Percentiles rank a stretch among this genome's conserved stretches.
Evolutionary conservation across 768 basidiomycete species (phyloP).

Genomic region (Clathrus columnatus): DNA sequence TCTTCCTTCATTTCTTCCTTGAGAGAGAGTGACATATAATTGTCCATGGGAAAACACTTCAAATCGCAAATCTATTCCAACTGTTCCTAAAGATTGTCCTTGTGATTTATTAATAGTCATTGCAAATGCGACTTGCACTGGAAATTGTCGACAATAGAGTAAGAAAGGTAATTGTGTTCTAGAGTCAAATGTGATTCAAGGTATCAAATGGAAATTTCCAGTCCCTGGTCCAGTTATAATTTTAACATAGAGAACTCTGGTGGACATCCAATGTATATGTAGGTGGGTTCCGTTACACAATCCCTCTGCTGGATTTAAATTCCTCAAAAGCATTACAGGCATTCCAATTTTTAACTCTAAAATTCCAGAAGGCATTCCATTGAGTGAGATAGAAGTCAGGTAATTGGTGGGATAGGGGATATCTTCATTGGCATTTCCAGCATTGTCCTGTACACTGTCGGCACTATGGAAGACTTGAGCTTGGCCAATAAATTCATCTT

Average conservation of each 20-base stretch:
- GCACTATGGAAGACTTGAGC: conserved; percentile 15
- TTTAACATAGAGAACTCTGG: background rate
- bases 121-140: conserved; percentile 36
- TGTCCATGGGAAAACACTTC: conserved; percentile 37
- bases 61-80: conserved; percentile 31
- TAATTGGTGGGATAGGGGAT: conserved; percentile 28
- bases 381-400: conserved; percentile 28
- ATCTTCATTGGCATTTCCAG: conserved; percentile 16
- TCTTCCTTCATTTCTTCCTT: conserved; percentile 21
- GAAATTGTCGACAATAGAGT: conserved; percentile 30
- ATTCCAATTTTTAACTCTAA: conserved; percentile 21
- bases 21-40: conserved; percentile 36
- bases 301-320: conserved; percentile 26
- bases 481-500: conserved; percentile 16
- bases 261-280: background rate
- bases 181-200: background rate
- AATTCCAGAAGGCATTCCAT: conserved; percentile 32
- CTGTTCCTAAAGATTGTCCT: conserved; percentile 36
- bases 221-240: background rate
- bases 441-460: conserved; percentile 16
- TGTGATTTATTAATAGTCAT: conserved; percentile 43
- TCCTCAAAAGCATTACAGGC: conserved; percentile 34
- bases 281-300: background rate
- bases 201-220: background rate
- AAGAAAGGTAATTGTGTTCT: conserved; percentile 15